Evolutionary conservation across 1,139 yeast species (phyloP).

Genomic region (Hyphopichia fennica): DNA sequence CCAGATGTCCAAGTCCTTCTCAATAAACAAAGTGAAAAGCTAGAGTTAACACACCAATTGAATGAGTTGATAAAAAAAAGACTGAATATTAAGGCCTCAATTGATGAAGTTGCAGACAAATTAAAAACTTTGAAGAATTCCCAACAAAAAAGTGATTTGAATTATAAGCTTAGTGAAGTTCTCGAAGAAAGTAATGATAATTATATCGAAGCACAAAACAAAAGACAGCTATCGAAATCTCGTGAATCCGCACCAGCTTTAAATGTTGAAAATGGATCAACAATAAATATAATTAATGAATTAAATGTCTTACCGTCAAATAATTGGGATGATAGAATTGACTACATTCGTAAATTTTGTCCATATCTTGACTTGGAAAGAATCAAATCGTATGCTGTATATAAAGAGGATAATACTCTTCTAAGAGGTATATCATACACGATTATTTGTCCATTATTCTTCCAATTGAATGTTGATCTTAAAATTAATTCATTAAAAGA

Average conservation of each 20-base stretch:
- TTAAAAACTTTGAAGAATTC: conserved; percentile 17
- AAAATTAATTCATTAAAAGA: conserved; percentile 17
- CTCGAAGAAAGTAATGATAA: conserved; percentile 24
- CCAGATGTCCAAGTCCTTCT: conserved; percentile 11
- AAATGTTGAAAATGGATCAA: background rate
- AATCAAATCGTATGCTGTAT: background rate
- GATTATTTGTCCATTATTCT: conserved; percentile 23
- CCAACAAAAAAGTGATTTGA: conserved; percentile 13
- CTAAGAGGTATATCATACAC: conserved; percentile 21
- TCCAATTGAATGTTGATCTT: conserved; percentile 20
- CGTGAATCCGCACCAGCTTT: background rate
- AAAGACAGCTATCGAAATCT: background rate
- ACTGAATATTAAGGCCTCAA: conserved; percentile 14
- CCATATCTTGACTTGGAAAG: conserved; percentile 25
- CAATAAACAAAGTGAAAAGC: conserved; percentile 20
- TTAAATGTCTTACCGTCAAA: conserved; percentile 38
- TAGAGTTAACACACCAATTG: conserved; percentile 18
- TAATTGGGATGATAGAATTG: conserved; percentile 34
- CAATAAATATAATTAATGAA: conserved; percentile 17
- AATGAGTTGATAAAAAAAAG: conserved; percentile 22
- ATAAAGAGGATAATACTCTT: conserved; percentile 5
- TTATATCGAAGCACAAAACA: conserved; percentile 9
- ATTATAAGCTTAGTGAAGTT: conserved; percentile 18
- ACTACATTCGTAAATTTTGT: conserved; percentile 25
- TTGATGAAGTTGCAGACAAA: conserved; percentile 21